phyloP scores from a whole-genome alignment of 2,329 filamentous ascomycete species.

The Pezicula neosporulosa region DNA sequence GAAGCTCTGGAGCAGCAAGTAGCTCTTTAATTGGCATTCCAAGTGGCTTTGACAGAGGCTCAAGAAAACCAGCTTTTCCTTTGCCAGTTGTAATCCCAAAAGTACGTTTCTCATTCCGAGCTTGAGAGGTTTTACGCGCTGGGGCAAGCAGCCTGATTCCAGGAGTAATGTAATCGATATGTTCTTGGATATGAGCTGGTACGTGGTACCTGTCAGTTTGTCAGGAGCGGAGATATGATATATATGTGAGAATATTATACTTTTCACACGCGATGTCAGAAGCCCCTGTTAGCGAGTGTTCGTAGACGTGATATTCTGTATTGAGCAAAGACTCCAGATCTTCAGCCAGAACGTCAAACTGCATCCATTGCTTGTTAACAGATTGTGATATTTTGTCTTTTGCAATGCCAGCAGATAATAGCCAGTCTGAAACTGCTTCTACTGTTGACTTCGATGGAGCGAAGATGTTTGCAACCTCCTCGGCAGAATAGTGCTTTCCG shows the following conservation, averaged over 20 bases:
- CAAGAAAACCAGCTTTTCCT: slow-evolving; percentile 1
- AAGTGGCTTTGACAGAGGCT: slow-evolving; percentile 2
- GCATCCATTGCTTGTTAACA: slow-evolving; percentile 21
- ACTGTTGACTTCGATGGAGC: slow-evolving; percentile 40
- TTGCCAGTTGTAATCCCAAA: slow-evolving; percentile 13
- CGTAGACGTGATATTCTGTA: slow-evolving; percentile 39
- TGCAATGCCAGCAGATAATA: slow-evolving; percentile 47
- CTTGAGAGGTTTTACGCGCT: slow-evolving; percentile 27
- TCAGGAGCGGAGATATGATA: background rate
- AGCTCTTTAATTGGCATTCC: slow-evolving; percentile 5
- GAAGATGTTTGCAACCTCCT: slow-evolving; percentile 37
- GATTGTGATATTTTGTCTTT: slow-evolving; percentile 44
- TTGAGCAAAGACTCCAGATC: slow-evolving; percentile 48
- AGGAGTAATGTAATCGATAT: slow-evolving; percentile 28
- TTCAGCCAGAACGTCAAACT: slow-evolving; percentile 27
- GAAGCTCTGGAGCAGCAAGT: slow-evolving; percentile 7
- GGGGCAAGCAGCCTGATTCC: slow-evolving; percentile 35
- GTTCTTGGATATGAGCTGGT: slow-evolving; percentile 19
- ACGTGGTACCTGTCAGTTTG: slow-evolving; percentile 17
- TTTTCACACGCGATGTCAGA: slow-evolving; percentile 26
- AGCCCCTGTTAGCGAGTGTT: slow-evolving; percentile 46
- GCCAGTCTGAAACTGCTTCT: slow-evolving; percentile 48
- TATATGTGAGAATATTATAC: background rate
- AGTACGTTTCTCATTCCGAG: slow-evolving; percentile 11
- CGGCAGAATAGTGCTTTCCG: slow-evolving; percentile 41